phyloP scores from a whole-genome alignment of 768 basidiomycete genomes.

The Russula lepida region DNA sequence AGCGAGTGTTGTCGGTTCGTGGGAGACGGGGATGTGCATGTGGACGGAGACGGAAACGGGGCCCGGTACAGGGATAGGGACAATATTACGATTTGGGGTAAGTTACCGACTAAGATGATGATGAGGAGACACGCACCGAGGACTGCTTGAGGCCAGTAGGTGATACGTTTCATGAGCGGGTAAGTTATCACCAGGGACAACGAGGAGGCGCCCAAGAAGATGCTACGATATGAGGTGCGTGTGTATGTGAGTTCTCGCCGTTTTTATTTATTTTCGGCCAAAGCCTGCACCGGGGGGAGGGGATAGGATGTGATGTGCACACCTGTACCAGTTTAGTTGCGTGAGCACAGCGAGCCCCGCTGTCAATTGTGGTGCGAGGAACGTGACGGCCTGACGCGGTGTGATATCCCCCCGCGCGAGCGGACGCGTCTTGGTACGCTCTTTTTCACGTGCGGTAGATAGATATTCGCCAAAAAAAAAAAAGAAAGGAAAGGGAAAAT shows the following conservation, averaged over 20 bases:
- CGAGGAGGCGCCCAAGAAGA: constrained; percentile 86
- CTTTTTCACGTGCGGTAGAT: constrained; percentile 32
- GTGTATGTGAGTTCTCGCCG: neutral
- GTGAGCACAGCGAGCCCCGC: constrained; percentile 78
- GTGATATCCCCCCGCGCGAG: constrained; percentile 79
- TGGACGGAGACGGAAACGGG: no score
- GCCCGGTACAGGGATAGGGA: neutral
- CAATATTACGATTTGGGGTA: neutral
- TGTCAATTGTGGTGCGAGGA: constrained; percentile 75
- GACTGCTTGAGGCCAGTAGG: constrained; percentile 94
- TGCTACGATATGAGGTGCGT: constrained; percentile 38
- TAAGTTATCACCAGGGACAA: constrained; percentile 82
- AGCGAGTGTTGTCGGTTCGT: neutral
- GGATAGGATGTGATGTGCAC: constrained; percentile 21
- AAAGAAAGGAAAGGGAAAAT: neutral
- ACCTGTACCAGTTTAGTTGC: constrained; percentile 96
- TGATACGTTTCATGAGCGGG: constrained; percentile 95
- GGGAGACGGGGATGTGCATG: no score
- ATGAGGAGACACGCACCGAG: constrained; percentile 50
- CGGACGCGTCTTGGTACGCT: constrained; percentile 80
- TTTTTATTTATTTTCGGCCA: neutral
- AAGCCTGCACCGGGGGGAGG: neutral
- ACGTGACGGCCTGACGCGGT: constrained; percentile 62
- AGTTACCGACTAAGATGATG: no score
- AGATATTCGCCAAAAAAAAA: neutral